A percentile compares a stretch with the other conserved stretches of the same genome.
phyloP scores from a whole-genome alignment of 441 rosid species.

The Populus tomentosa region DNA sequence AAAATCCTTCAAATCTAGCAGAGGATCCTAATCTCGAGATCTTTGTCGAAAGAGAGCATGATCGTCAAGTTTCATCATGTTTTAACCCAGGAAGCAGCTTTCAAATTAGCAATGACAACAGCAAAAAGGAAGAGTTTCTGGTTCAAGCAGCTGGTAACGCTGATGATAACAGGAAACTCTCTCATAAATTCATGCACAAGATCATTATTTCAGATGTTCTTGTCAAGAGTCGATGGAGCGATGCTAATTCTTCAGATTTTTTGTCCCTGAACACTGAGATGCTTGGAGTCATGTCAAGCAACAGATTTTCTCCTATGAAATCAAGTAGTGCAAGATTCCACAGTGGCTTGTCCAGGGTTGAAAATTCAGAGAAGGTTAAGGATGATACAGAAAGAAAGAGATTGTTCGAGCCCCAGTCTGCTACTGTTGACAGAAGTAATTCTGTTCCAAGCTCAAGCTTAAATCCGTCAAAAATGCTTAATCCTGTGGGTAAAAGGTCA shows the following conservation, averaged over 20 bases:
- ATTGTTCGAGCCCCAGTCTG: slow-evolving; percentile 19
- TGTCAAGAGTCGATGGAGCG: slow-evolving; percentile 51
- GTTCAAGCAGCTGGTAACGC: slow-evolving; percentile 7
- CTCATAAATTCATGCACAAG: slow-evolving; percentile 45
- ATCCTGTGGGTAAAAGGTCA: slow-evolving; percentile 29
- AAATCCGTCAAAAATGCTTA: slow-evolving; percentile 16
- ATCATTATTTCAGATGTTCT: slow-evolving; percentile 39
- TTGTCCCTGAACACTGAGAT: slow-evolving; percentile 43
- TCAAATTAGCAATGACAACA: background rate
- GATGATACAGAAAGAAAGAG: slow-evolving; percentile 31
- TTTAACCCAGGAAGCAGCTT: slow-evolving; percentile 28
- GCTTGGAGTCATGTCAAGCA: slow-evolving; percentile 31
- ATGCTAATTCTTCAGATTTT: slow-evolving; percentile 51
- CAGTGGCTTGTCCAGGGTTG: background rate
- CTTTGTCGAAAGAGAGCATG: slow-evolving; percentile 36
- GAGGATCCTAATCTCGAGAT: slow-evolving; percentile 36
- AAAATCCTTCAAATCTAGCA: slow-evolving; percentile 23
- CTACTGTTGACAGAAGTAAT: slow-evolving; percentile 9
- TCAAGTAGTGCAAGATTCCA: slow-evolving; percentile 11
- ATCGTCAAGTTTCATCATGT: slow-evolving; percentile 24
- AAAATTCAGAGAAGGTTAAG: slow-evolving; percentile 23
- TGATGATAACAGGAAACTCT: slow-evolving; percentile 3
- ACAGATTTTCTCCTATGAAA: slow-evolving; percentile 24
- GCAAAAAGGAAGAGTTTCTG: slow-evolving; percentile 12
- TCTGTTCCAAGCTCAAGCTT: slow-evolving; percentile 12